phyloP scores from a whole-genome alignment of 345 rosid genomes.

The Citrus glauca region DNA sequence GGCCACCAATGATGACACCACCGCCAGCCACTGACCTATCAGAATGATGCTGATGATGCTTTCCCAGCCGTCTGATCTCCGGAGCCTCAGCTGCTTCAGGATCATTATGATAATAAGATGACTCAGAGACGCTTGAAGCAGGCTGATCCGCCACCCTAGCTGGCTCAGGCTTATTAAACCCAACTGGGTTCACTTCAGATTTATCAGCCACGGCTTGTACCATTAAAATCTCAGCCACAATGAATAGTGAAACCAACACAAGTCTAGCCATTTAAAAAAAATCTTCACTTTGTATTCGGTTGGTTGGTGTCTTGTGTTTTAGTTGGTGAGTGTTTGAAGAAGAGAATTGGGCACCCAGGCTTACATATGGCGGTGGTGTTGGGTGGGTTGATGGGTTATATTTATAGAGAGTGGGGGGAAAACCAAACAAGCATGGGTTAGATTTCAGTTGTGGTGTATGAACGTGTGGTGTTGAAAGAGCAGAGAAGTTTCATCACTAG shows the following conservation, averaged over 20 bases:
- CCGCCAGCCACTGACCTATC: conserved; percentile 56
- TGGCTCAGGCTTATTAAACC: conserved; percentile 3
- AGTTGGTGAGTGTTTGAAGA: not conserved
- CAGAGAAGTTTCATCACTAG: not conserved
- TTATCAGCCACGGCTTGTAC: conserved; percentile 27
- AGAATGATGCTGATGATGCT: conserved; percentile 34
- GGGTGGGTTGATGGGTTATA: not conserved
- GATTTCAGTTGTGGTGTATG: not conserved
- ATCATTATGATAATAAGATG: conserved; percentile 1
- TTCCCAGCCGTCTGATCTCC: conserved; percentile 37
- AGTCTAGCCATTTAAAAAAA: conserved; percentile 14
- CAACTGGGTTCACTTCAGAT: conserved; percentile 13
- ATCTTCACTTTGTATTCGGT: not conserved
- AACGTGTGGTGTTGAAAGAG: not conserved
- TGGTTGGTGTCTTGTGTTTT: not conserved
- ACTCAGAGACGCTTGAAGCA: not conserved
- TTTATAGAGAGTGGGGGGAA: not conserved
- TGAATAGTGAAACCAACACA: conserved; percentile 12
- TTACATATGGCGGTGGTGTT: not conserved
- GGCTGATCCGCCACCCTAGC: conserved; percentile 21
- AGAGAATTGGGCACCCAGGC: not conserved
- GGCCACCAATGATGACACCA: conserved; percentile 64
- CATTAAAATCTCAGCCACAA: conserved; percentile 29
- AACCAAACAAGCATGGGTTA: no score
- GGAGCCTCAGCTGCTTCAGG: conserved; percentile 37